Conservation (phyloP, 179 eudicot genomes). For the Sideroxylon spinosum region DNA sequence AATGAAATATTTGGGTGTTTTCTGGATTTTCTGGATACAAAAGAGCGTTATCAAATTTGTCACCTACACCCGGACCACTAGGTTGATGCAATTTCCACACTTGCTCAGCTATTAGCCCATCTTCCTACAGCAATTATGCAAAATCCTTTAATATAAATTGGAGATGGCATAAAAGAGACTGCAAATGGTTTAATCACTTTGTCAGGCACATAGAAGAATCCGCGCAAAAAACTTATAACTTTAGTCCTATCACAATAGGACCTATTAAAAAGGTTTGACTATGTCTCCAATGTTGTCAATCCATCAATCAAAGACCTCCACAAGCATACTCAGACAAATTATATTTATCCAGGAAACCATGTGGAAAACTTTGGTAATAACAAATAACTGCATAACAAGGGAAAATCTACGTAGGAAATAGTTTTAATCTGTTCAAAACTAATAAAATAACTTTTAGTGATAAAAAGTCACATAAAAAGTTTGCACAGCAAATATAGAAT, state of each 20-base stretch:
- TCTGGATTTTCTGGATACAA: conserved; percentile 12
- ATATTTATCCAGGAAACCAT: too few species aligned
- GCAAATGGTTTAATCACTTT: not conserved
- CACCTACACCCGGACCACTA: conserved; percentile 16
- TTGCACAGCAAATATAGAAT: not conserved
- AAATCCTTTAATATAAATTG: not conserved
- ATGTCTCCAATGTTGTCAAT: not conserved
- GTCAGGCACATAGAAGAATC: not conserved
- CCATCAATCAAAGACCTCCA: not conserved
- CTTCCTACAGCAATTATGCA: conserved; percentile 22
- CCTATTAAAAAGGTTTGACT: not conserved
- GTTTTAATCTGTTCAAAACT: not conserved
- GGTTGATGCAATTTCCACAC: conserved; percentile 10
- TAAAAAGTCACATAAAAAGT: not conserved
- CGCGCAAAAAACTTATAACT: not conserved
- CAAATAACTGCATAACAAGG: not conserved
- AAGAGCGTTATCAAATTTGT: conserved; percentile 15
- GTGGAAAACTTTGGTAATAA: not conserved
- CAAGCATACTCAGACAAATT: too few species aligned
- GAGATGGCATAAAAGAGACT: not conserved
- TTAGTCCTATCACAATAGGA: not conserved
- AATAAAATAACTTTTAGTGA: not conserved
- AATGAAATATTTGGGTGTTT: conserved; percentile 14
- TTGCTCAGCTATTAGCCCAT: conserved; percentile 16
- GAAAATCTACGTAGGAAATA: not conserved